A percentile compares a stretch with the other conserved stretches of the same genome.
Evolutionary conservation across 129 eudicot genomes (phyloP).

Genomic region (Rutidosis leptorrhynchoides): DNA sequence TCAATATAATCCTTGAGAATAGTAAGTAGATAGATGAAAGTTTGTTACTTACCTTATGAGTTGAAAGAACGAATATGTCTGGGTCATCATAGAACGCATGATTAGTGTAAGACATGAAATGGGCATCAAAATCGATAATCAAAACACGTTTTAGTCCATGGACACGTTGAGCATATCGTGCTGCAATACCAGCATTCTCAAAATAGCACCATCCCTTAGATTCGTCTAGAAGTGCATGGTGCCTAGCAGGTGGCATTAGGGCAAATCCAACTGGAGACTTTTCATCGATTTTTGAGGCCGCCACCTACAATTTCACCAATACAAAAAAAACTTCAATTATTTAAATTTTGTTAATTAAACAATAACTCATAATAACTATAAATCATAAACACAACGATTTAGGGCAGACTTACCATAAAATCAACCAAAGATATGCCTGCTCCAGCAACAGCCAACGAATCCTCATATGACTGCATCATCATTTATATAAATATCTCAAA

Average conservation of each 20-base stretch:
- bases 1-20: neutral
- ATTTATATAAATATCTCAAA: neutral
- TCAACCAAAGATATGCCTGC: too few species aligned
- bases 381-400: conserved; percentile 12
- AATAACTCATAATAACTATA: neutral
- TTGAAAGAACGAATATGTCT: conserved; percentile 80
- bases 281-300: conserved; percentile 51
- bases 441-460: conserved; percentile 87
- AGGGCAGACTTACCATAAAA: conserved; percentile 62
- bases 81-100: conserved; percentile 94
- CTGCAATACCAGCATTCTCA: conserved; percentile 87
- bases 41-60: conserved; percentile 70
- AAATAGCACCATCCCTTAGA: conserved; percentile 96
- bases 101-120: conserved; percentile 85
- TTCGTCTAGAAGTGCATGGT: conserved; percentile 86
- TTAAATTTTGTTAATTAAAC: too few species aligned
- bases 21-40: neutral
- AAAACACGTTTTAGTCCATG: too few species aligned
- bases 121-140: too few species aligned
- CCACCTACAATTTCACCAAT: conserved; percentile 46
- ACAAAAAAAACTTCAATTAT: too few species aligned
- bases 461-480: conserved; percentile 73
- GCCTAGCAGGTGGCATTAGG: conserved; percentile 84
- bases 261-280: conserved; percentile 90
- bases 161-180: too few species aligned